Percentiles rank a stretch among this genome's conserved stretches.
Conservation (phyloP, 768 basidiomycete genomes). For the Crucibulum laeve region DNA sequence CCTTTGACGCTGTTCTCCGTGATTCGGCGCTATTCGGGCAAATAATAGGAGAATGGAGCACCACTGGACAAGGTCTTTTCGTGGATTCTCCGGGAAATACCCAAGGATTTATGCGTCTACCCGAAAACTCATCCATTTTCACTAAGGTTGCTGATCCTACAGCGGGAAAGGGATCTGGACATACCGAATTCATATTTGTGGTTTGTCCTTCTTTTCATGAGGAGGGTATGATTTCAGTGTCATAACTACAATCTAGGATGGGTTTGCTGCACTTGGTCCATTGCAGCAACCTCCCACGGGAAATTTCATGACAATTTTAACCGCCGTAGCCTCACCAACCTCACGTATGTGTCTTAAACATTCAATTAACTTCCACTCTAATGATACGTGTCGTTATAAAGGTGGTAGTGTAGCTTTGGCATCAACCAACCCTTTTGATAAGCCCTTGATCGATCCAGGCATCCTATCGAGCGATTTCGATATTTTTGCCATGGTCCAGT, state of each 20-base stretch:
- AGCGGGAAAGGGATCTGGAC: conserved; percentile 6
- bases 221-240: background rate
- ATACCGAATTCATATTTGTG: conserved; percentile 10
- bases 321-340: conserved; percentile 22
- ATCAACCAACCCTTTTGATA: conserved; percentile 17
- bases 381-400: background rate
- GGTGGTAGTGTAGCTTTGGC: conserved; percentile 23
- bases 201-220: background rate
- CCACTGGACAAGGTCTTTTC: conserved; percentile 13
- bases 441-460: conserved; percentile 21
- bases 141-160: conserved; percentile 6
- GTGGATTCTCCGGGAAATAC: conserved; percentile 13
- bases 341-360: conserved; percentile 14
- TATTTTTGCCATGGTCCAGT: conserved; percentile 20
- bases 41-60: background rate
- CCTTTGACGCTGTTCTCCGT: conserved; percentile 10
- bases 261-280: conserved; percentile 3
- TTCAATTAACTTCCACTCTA: background rate
- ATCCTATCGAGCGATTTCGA: conserved; percentile 16
- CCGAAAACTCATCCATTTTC: conserved; percentile 3
- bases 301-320: conserved; percentile 18
- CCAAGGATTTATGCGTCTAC: conserved; percentile 9
- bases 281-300: conserved; percentile 14
- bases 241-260: background rate
- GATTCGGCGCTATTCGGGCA: conserved; percentile 11